Evolutionary conservation across 352 stramenopile species (phyloP), one percentile per base, ranked within the genome.

Genomic region (Pythium scleroteichum): DNA sequence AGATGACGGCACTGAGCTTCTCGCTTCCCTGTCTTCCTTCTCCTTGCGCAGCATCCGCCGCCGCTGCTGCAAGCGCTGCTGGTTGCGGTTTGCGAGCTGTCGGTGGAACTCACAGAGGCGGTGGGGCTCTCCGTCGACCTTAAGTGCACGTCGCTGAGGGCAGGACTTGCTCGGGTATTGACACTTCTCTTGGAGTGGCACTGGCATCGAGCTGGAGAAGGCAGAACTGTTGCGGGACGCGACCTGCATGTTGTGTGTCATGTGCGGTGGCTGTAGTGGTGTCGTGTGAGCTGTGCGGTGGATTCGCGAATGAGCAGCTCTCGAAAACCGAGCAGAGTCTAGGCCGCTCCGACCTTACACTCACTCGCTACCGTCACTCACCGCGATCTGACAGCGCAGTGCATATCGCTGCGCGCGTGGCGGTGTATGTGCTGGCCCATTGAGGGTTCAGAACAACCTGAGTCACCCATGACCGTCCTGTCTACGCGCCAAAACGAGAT

Each of bases 161-260:
- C 62, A 69, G 9, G 48, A 53, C 44, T 69, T 69, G 62, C 62
- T 69, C 16, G 62, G 53, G 54, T 69, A 69, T 41, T 64, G 62
- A 41, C 62, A 69, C 22, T 53, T 54, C 10, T 62, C 52, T 3
- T 68, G 47, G 16, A 58, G 42, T 14, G 50, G 59, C 24, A 66
- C 45, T 6, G 57, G 47, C n/a, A 52, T 39, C 2, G 49, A 5
- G 23, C n/a, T 59, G 40, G 16, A 8, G 59, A 4, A 35, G 29
- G 10, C 29, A 5, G 29, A 35, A 14, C 12, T 24, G 13, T n/a
- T 42, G 24, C 19, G 10, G 27, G 27, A 20, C 9, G 38, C 17
- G 29, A 41, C 16, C 26, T 59, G 56, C 56, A 57, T 61, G 35
- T 17, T 45, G n/a, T 51, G 33, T 24, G 32, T 27, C 20, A 12